Conservation (phyloP, 768 basidiomycete genomes). For the Tricholoma saponaceum region DNA sequence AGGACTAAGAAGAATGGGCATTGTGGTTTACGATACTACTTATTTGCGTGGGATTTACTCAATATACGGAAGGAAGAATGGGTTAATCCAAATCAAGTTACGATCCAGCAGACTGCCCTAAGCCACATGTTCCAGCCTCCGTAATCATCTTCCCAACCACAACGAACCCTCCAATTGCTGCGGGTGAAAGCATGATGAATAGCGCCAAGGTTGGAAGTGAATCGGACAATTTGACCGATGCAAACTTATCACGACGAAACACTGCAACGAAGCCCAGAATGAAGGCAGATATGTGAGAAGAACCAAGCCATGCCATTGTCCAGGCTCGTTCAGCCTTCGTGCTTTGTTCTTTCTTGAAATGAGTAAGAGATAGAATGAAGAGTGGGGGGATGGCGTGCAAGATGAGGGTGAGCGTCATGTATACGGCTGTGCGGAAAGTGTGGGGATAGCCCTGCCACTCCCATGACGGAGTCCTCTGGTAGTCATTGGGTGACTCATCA, state of each 20-base stretch:
- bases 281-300: background rate
- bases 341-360: background rate
- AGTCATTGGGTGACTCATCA: background rate
- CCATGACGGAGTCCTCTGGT: background rate
- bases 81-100: no score
- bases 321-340: background rate
- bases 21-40: no score
- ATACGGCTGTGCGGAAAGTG: background rate
- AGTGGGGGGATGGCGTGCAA: background rate
- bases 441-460: background rate
- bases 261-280: background rate
- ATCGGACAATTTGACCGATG: no score
- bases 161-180: background rate
- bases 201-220: background rate
- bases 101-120: no score
- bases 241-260: background rate
- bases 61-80: no score
- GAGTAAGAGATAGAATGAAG: background rate
- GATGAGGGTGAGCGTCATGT: background rate
- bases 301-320: background rate
- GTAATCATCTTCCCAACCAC: constrained; percentile 1
- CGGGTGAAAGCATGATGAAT: background rate
- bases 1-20: no score
- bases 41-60: no score
- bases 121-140: no score